A percentile compares a stretch with the other conserved stretches of the same genome.
phyloP scores from a whole-genome alignment of 441 rosid genomes.

The Dalechampia spathulata region DNA sequence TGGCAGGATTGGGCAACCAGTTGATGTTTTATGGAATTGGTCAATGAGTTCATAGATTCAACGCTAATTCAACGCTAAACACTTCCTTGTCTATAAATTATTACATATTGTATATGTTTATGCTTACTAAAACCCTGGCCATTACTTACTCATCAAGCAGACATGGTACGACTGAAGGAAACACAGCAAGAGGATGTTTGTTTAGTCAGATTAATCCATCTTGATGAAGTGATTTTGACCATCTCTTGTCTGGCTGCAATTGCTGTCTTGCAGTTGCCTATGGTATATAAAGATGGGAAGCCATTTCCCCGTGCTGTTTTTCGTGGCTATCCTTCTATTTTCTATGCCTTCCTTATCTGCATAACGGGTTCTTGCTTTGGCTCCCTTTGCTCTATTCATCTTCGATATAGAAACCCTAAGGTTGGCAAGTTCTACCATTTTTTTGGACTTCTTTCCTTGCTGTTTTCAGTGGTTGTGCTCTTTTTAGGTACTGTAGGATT shows the following conservation, averaged over 20 bases:
- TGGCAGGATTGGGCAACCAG: no score
- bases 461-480: not conserved
- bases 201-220: not conserved
- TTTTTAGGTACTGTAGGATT: not conserved
- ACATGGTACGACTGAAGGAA: no score
- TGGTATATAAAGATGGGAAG: not conserved
- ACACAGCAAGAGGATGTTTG: no score
- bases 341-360: not conserved
- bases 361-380: not conserved
- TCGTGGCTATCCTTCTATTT: not conserved
- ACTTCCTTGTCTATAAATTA: no score
- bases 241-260: not conserved
- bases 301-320: not conserved
- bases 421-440: not conserved
- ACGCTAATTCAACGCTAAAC: no score
- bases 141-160: no score
- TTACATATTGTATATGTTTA: no score
- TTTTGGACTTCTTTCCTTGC: not conserved
- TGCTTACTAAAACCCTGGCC: no score
- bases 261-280: not conserved
- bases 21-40: no score
- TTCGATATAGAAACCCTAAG: not conserved
- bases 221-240: not conserved
- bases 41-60: no score
- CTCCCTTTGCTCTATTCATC: not conserved